Evolutionary conservation across 805 yeast species (phyloP).

Genomic region (Lachancea nothofagi): DNA sequence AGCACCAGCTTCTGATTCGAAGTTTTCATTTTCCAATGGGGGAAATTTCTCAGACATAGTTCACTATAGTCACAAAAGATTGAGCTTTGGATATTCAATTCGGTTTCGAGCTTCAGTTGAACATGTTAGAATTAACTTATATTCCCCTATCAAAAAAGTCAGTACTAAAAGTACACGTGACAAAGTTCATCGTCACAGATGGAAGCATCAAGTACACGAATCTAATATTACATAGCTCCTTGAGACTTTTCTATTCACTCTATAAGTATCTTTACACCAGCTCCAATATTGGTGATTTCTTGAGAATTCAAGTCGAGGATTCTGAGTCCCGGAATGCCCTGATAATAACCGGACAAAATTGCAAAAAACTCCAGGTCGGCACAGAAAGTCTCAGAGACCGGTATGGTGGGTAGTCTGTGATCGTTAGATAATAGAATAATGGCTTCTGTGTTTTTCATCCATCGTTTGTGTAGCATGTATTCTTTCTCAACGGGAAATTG

Average conservation of each 20-base stretch:
- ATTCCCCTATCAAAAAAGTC: background rate
- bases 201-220: no score
- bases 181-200: no score
- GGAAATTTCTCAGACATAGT: conserved; percentile 74
- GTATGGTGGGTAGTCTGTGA: conserved; percentile 27
- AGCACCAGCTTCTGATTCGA: conserved; percentile 25
- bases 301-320: conserved; percentile 28
- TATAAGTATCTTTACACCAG: conserved; percentile 24
- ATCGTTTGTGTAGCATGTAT: conserved; percentile 21
- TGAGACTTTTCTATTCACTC: no score
- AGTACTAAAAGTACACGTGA: background rate
- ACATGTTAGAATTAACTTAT: no score
- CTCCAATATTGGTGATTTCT: conserved; percentile 30
- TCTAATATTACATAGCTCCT: no score
- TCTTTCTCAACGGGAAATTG: conserved; percentile 22
- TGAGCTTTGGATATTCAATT: background rate
- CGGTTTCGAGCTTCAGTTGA: background rate
- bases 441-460: conserved; percentile 25
- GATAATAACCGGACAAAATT: conserved; percentile 28
- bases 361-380: conserved; percentile 29
- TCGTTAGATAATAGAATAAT: conserved; percentile 32
- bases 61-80: background rate
- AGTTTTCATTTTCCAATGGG: conserved; percentile 47
- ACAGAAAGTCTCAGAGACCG: conserved; percentile 25
- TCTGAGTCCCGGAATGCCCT: conserved; percentile 29